These are phyloP conservation scores for Ogataea pini DNA, from an alignment of 805 yeast species.

Conservation along the genomic window DNA sequence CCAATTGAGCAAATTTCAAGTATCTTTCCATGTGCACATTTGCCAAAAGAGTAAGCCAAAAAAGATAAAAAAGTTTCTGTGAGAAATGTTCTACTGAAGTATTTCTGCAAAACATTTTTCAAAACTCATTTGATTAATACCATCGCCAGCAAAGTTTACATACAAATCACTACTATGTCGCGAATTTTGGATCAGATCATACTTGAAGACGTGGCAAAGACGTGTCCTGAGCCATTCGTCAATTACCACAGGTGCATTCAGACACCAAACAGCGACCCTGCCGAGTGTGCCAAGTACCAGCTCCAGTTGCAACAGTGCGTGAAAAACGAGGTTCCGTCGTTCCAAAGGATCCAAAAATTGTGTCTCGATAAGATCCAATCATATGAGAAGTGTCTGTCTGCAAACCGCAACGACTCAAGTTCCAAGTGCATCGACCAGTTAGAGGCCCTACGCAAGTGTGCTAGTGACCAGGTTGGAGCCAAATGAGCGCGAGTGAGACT, in stretches of 20 bases:
- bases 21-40: conserved; percentile 1
- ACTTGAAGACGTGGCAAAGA: conserved; percentile 74
- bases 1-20: conserved; percentile 18
- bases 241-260: conserved; percentile 73
- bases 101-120: no score
- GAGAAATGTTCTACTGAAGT: no score
- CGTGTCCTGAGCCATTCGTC: conserved; percentile 73
- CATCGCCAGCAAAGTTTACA: background rate
- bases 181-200: conserved; percentile 66
- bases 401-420: conserved; percentile 44
- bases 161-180: conserved; percentile 44
- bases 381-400: conserved; percentile 65
- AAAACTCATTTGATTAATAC: no score
- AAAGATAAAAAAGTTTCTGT: background rate
- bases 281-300: conserved; percentile 58
- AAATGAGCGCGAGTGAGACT: background rate
- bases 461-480: conserved; percentile 19
- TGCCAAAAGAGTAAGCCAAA: background rate
- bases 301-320: conserved; percentile 62
- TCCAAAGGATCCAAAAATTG: conserved; percentile 62
- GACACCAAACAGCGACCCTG: conserved; percentile 40
- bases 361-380: conserved; percentile 59
- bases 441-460: conserved; percentile 60
- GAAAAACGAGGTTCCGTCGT: conserved; percentile 63
- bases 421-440: conserved; percentile 55